Conservation (phyloP, 352 stramenopile genomes). For the Blastocystis sp. region DNA sequence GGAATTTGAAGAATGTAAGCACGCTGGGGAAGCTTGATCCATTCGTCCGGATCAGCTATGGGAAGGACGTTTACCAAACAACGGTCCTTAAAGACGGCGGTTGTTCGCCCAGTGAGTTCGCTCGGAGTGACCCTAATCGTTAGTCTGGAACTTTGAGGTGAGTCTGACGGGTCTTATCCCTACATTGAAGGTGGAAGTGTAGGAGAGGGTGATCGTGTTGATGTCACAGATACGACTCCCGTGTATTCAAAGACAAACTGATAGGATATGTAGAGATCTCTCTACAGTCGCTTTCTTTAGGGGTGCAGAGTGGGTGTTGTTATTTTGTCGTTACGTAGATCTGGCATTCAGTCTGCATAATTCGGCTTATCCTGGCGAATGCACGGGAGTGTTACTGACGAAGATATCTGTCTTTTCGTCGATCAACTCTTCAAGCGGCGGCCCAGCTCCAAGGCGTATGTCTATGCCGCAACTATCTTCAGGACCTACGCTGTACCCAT, state of each 20-base stretch:
- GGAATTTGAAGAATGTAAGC: slow-evolving; percentile 35
- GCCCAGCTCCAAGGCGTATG: neutral
- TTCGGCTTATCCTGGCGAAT: neutral
- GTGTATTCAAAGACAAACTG: slow-evolving; percentile 41
- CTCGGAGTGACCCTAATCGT: neutral
- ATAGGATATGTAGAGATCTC: slow-evolving; percentile 24
- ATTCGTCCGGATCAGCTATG: slow-evolving; percentile 13
- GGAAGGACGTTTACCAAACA: slow-evolving; percentile 9
- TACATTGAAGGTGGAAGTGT: slow-evolving; percentile 22
- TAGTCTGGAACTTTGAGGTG: slow-evolving; percentile 50
- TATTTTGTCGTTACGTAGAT: neutral
- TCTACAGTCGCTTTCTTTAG: neutral
- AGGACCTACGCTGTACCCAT: neutral
- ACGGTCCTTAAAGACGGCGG: slow-evolving; percentile 17
- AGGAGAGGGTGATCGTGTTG: neutral
- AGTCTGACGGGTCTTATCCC: neutral
- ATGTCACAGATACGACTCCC: neutral
- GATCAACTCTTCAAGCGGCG: neutral
- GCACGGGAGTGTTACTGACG: neutral
- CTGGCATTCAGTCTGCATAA: neutral
- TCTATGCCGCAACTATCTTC: neutral
- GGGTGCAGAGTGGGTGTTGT: neutral
- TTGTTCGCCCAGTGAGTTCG: neutral
- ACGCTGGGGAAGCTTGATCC: slow-evolving; percentile 46
- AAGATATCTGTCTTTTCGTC: slow-evolving; percentile 4